A percentile compares a stretch with the other conserved stretches of the same genome.
phyloP scores from a whole-genome alignment of 208 protist genomes.

The Leptomonas pyrrhocoris region DNA sequence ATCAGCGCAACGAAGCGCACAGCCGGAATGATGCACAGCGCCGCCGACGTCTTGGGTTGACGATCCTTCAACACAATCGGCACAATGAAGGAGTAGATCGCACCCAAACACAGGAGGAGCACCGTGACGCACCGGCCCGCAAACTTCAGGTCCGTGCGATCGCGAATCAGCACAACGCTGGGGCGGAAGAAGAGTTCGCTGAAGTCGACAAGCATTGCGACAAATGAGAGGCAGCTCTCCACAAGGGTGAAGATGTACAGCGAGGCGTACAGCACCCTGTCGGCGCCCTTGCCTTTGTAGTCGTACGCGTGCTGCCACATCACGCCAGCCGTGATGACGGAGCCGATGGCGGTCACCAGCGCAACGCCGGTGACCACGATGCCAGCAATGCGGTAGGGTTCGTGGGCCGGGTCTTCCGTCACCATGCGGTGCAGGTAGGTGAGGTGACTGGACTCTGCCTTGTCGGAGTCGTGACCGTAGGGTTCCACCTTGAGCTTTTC shows the following conservation, averaged over 20 bases:
- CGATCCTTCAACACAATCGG: constrained; percentile 17
- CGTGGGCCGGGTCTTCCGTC: neutral
- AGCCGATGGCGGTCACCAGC: constrained; percentile 14
- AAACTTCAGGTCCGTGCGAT: constrained; percentile 2
- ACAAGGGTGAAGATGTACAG: constrained; percentile 16
- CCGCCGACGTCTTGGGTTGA: constrained; percentile 6
- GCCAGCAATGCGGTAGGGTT: constrained; percentile 11
- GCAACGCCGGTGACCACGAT: constrained; percentile 7
- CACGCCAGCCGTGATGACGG: constrained; percentile 10
- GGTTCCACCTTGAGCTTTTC: neutral
- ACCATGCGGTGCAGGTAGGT: neutral
- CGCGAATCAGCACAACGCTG: constrained; percentile 1
- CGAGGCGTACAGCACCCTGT: constrained; percentile 15
- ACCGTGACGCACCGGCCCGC: constrained; percentile 14
- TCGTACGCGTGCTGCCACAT: constrained; percentile 11
- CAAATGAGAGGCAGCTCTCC: constrained; percentile 10
- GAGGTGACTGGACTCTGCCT: neutral
- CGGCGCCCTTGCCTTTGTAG: constrained; percentile 4
- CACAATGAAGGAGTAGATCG: constrained; percentile 16
- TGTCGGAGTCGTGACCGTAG: neutral
- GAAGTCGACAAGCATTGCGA: constrained; percentile 15
- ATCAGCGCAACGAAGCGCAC: constrained; percentile 10
- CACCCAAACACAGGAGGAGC: constrained; percentile 4
- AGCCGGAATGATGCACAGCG: constrained; percentile 9
- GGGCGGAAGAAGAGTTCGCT: constrained; percentile 16